Percentiles rank a stretch among this genome's conserved stretches.
These are phyloP conservation scores for Candida piceae DNA, from an alignment of 805 yeast species.

Conservation along the genomic window DNA sequence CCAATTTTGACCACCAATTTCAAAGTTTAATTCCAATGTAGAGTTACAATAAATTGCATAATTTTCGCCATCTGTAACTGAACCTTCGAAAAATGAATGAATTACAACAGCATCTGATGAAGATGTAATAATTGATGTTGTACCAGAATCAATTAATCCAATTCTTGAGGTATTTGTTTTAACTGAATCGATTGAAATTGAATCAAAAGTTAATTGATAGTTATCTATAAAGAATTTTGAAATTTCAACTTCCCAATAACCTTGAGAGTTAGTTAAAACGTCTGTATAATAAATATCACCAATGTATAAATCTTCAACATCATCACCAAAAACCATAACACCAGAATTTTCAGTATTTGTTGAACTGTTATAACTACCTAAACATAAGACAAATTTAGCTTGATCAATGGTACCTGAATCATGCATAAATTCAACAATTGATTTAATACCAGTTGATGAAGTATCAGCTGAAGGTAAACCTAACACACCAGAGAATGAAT, in stretches of 20 bases:
- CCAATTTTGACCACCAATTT: conserved; percentile 42
- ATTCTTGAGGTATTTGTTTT: conserved; percentile 26
- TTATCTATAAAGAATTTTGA: conserved; percentile 34
- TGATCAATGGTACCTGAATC: conserved; percentile 30
- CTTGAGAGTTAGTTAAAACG: conserved; percentile 27
- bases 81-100: conserved; percentile 46
- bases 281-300: conserved; percentile 39
- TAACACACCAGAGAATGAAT: conserved; percentile 53
- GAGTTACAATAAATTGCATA: conserved; percentile 57
- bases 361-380: conserved; percentile 31
- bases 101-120: conserved; percentile 47
- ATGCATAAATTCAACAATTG: conserved; percentile 37
- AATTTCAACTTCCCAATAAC: conserved; percentile 50
- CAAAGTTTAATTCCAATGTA: conserved; percentile 35
- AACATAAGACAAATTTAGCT: conserved; percentile 40
- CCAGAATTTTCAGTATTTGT: conserved; percentile 31
- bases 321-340: conserved; percentile 39
- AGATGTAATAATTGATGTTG: conserved; percentile 56
- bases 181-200: conserved; percentile 15
- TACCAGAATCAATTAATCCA: conserved; percentile 61
- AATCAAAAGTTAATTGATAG: conserved; percentile 28
- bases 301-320: conserved; percentile 31
- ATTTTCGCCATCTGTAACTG: conserved; percentile 56
- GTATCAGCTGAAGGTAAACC: conserved; percentile 50
- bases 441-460: conserved; percentile 28